Evolutionary conservation across 805 yeast species (phyloP).

Genomic region (Saturnispora sekii): DNA sequence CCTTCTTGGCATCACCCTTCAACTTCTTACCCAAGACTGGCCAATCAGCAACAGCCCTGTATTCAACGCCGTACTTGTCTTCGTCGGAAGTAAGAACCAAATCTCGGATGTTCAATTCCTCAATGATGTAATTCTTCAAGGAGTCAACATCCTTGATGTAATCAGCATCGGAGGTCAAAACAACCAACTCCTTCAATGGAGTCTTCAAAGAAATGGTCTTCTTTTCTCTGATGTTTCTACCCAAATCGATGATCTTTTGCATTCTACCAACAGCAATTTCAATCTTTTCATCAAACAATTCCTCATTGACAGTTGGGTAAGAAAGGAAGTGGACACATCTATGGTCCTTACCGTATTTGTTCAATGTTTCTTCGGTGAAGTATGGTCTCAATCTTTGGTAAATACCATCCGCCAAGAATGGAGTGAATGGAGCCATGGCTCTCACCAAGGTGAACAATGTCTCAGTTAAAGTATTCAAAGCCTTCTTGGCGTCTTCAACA

Average conservation of each 20-base stretch:
- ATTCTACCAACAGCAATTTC: conserved; percentile 87
- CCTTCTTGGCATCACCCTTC: conserved; percentile 87
- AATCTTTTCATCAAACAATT: conserved; percentile 69
- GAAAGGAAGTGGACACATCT: conserved; percentile 89
- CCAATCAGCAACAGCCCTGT: conserved; percentile 97
- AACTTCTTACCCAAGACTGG: conserved; percentile 95
- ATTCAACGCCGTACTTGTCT: conserved; percentile 81
- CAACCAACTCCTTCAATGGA: conserved; percentile 81
- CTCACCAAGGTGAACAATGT: conserved; percentile 81
- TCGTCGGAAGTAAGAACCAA: conserved; percentile 84
- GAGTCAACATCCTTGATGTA: conserved; percentile 74
- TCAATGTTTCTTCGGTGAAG: conserved; percentile 51
- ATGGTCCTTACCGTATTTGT: conserved; percentile 41
- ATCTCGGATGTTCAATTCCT: conserved; percentile 89
- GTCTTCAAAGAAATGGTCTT: conserved; percentile 87
- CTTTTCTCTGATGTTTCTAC: conserved; percentile 95
- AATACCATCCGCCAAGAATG: conserved; percentile 85
- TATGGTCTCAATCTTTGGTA: conserved; percentile 63
- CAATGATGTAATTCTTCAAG: conserved; percentile 68
- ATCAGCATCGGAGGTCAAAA: conserved; percentile 66
- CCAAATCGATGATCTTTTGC: conserved; percentile 95
- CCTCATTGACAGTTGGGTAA: conserved; percentile 80
- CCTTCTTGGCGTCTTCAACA: conserved; percentile 70
- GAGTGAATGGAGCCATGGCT: conserved; percentile 99
- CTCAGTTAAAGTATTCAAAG: conserved; percentile 85